phyloP scores from a whole-genome alignment of 2,329 filamentous ascomycete genomes.

The Fusarium proliferatum region DNA sequence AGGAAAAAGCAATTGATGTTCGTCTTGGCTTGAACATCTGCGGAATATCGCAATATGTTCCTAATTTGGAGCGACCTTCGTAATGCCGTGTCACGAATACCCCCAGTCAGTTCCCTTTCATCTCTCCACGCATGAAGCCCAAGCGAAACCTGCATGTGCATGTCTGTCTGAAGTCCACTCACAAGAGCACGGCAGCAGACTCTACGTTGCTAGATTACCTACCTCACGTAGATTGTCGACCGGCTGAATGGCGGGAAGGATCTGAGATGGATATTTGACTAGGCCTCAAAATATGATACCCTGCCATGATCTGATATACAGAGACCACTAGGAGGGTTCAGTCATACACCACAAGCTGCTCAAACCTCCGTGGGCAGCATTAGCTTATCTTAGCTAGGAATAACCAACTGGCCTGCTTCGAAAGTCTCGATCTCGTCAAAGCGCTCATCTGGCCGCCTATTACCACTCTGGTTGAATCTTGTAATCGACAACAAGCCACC shows the following conservation, averaged over 20 bases:
- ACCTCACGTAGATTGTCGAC: not conserved
- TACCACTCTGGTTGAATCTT: not conserved
- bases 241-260: conserved; percentile 8
- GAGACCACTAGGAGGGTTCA: not conserved
- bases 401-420: not conserved
- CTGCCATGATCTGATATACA: conserved; percentile 13
- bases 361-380: not conserved
- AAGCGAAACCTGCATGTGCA: not conserved
- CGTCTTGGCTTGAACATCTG: not conserved
- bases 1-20: conserved; percentile 18
- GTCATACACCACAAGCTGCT: not conserved
- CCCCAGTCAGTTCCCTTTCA: not conserved
- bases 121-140: not conserved
- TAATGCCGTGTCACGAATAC: not conserved
- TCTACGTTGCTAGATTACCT: not conserved
- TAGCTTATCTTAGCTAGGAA: not conserved
- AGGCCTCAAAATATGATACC: not conserved
- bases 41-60: not conserved
- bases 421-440: conserved; percentile 10
- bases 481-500: not conserved
- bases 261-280: conserved; percentile 16
- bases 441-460: not conserved
- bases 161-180: not conserved
- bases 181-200: not conserved
- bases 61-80: not conserved